Conservation (phyloP, 192 early-diverging fungal species). For the Coemansia sp. region DNA sequence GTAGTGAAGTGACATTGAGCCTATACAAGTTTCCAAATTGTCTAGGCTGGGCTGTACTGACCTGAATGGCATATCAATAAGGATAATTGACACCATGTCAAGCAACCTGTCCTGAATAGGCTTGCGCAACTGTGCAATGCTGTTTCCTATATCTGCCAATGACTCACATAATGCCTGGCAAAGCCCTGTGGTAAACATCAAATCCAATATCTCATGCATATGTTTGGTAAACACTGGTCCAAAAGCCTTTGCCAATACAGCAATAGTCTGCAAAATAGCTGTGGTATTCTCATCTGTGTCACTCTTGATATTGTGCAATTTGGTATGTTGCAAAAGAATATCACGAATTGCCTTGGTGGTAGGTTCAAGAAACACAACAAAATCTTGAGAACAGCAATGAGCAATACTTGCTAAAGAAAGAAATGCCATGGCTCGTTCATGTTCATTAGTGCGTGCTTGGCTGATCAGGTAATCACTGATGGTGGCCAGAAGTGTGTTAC, state of each 20-base stretch:
- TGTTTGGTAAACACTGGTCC: conserved; percentile 80
- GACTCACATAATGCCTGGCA: conserved; percentile 76
- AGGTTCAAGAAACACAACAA: conserved; percentile 73
- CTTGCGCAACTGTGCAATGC: conserved; percentile 75
- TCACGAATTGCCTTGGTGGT: conserved; percentile 75
- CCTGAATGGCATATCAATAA: conserved; percentile 79
- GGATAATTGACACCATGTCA: conserved; percentile 82
- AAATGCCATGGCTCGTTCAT: conserved; percentile 62
- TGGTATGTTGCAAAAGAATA: conserved; percentile 49
- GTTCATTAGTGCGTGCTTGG: conserved; percentile 65
- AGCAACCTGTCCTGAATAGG: conserved; percentile 87
- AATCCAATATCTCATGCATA: conserved; percentile 81
- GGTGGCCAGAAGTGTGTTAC: conserved; percentile 62
- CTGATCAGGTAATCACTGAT: conserved; percentile 74
- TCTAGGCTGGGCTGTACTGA: conserved; percentile 66
- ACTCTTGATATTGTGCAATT: conserved; percentile 29
- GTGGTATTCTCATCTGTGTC: conserved; percentile 57
- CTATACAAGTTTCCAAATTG: conserved; percentile 13
- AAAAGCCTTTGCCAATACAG: conserved; percentile 83
- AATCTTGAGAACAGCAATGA: conserved; percentile 72
- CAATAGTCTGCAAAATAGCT: conserved; percentile 78
- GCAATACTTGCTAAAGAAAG: conserved; percentile 82
- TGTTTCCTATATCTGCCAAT: conserved; percentile 68
- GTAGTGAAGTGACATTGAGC: conserved; percentile 26
- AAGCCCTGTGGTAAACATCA: conserved; percentile 90